Conservation (phyloP, 148 eudicot species). For the Fagopyrum esculentum region DNA sequence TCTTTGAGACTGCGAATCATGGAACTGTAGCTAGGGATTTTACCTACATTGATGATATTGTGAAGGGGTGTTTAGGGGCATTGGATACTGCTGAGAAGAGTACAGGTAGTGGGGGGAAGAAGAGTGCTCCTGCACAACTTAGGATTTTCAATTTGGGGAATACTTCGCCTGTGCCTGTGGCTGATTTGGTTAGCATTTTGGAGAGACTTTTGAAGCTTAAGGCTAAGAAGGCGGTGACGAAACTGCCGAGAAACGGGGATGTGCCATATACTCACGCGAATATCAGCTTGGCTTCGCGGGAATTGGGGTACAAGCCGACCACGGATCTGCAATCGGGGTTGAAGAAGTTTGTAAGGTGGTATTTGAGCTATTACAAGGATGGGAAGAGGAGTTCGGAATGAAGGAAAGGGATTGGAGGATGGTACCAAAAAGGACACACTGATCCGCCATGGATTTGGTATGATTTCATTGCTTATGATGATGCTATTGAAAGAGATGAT, state of each 20-base stretch:
- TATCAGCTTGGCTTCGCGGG: constrained; percentile 12
- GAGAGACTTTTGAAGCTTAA: constrained; percentile 18
- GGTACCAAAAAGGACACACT: background rate
- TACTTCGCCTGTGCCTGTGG: constrained; percentile 11
- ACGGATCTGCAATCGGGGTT: constrained; percentile 20
- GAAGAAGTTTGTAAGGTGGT: constrained; percentile 23
- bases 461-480: background rate
- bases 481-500: constrained; percentile 3
- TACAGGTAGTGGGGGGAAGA: constrained; percentile 10
- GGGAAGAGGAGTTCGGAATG: constrained; percentile 9
- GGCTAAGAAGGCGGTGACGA: constrained; percentile 15
- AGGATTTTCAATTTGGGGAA: constrained; percentile 17
- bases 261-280: constrained; percentile 11
- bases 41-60: constrained; percentile 17
- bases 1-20: constrained; percentile 15
- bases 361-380: constrained; percentile 16
- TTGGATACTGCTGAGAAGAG: constrained; percentile 17
- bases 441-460: background rate
- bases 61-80: constrained; percentile 13
- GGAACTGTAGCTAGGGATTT: constrained; percentile 17
- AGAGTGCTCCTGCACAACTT: constrained; percentile 13
- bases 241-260: constrained; percentile 16
- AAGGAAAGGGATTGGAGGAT: background rate
- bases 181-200: constrained; percentile 8
- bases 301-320: constrained; percentile 17